Evolutionary conservation across 305 asterid genomes (phyloP).

Genomic region (Fraxinus baroniana): DNA sequence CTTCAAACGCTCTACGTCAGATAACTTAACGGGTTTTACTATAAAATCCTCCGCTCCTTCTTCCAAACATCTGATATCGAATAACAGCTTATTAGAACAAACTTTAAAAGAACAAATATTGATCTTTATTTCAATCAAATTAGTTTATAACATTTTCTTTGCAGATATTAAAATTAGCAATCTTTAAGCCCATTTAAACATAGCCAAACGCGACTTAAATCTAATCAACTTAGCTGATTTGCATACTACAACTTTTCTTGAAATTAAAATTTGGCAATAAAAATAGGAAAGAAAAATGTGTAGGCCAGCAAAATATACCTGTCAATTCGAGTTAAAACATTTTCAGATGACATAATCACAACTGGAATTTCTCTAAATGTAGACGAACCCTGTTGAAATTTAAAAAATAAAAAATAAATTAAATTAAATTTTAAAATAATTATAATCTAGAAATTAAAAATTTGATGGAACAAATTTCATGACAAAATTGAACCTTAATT

Average conservation of each 20-base stretch:
- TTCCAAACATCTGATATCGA: conserved; percentile 67
- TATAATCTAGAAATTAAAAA: background rate
- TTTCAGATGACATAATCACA: conserved; percentile 95
- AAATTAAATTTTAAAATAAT: background rate
- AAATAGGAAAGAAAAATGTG: background rate
- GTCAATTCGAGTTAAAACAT: conserved; percentile 73
- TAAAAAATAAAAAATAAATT: background rate
- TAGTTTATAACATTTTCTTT: background rate
- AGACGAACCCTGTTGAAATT: conserved; percentile 71
- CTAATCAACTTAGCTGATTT: background rate
- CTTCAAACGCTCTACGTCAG: conserved; percentile 77
- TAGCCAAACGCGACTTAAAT: background rate
- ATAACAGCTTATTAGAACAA: background rate
- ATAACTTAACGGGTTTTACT: conserved; percentile 76
- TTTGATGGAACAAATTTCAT: background rate
- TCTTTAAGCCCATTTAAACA: background rate
- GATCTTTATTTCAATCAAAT: conserved; percentile 1
- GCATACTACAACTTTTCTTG: background rate
- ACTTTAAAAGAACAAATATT: background rate
- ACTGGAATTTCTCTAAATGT: conserved; percentile 82
- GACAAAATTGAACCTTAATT: conserved; percentile 52
- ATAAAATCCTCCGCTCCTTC: conserved; percentile 96
- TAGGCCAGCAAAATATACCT: conserved; percentile 42
- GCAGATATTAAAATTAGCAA: background rate
- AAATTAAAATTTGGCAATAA: background rate